Conservation (phyloP, 148 eudicot genomes). For the Chenopodium berlandieri region DNA sequence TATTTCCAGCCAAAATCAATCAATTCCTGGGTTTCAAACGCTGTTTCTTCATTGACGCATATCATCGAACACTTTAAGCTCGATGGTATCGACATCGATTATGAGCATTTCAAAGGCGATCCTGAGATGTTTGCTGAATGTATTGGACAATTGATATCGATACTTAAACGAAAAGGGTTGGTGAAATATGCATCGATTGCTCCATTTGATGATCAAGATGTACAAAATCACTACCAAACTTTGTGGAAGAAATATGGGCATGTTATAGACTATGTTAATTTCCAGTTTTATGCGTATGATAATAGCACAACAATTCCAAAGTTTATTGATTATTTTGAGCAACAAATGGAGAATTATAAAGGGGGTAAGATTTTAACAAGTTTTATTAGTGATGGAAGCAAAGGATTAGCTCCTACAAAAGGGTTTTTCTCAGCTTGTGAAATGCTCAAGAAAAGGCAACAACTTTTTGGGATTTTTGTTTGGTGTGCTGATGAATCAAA, state of each 20-base stretch:
- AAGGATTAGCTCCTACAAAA: conserved; percentile 41
- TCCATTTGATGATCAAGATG: conserved; percentile 39
- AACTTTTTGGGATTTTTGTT: conserved; percentile 46
- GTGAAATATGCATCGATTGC: conserved; percentile 48
- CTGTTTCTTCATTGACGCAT: conserved; percentile 32
- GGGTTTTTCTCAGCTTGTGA: conserved; percentile 41
- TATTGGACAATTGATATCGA: conserved; percentile 41
- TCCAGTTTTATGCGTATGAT: conserved; percentile 55
- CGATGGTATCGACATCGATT: conserved; percentile 52
- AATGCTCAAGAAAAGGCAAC: conserved; percentile 28
- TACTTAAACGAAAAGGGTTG: conserved; percentile 32
- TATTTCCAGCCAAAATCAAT: conserved; percentile 37
- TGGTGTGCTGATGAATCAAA: conserved; percentile 59
- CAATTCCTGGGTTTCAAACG: conserved; percentile 50
- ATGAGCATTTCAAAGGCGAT: conserved; percentile 45
- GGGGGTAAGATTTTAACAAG: conserved; percentile 49
- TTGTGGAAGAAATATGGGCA: conserved; percentile 43
- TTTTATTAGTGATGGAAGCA: conserved; percentile 43
- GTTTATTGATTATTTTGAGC: conserved; percentile 36
- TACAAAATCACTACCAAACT: conserved; percentile 35
- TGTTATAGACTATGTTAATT: conserved; percentile 47
- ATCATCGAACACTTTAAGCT: conserved; percentile 32
- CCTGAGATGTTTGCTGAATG: conserved; percentile 39
- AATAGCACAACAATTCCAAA: conserved; percentile 32
- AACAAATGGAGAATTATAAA: conserved; percentile 36